Conservation (phyloP, 768 basidiomycete species). For the Pluteus cervinus region DNA sequence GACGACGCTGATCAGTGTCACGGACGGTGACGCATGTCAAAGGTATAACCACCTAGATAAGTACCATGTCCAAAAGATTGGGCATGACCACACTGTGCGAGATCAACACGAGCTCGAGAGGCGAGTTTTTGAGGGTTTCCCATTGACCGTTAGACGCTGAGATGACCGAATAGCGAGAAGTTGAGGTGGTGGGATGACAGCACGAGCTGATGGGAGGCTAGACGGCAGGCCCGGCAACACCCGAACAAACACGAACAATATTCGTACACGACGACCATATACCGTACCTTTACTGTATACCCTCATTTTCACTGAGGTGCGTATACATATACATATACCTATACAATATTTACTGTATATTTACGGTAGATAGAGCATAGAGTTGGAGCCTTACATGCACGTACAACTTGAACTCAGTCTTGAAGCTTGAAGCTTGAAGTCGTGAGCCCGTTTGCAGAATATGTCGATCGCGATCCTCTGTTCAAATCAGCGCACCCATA, state of each 20-base stretch:
- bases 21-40: too few species aligned
- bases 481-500: too few species aligned
- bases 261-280: slow-evolving; percentile 2
- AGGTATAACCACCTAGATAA: too few species aligned
- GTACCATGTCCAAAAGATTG: too few species aligned
- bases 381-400: slow-evolving; percentile 10
- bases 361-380: slow-evolving; percentile 3
- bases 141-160: neutral
- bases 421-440: too few species aligned
- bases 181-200: neutral
- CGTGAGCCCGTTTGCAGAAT: too few species aligned
- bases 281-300: slow-evolving; percentile 10
- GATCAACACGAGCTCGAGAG: neutral
- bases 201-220: neutral
- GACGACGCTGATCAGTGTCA: too few species aligned
- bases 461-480: too few species aligned
- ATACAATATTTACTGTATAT: slow-evolving; percentile 9
- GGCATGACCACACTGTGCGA: neutral
- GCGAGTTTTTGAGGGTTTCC: neutral
- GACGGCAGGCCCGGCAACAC: neutral
- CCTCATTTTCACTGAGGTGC: neutral
- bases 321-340: slow-evolving; percentile 12
- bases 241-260: slow-evolving; percentile 1
- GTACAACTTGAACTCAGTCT: too few species aligned
- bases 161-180: neutral